A percentile compares a stretch with the other conserved stretches of the same genome.
Conservation (phyloP, 768 basidiomycete species). For the Gymnopilus junonius region DNA sequence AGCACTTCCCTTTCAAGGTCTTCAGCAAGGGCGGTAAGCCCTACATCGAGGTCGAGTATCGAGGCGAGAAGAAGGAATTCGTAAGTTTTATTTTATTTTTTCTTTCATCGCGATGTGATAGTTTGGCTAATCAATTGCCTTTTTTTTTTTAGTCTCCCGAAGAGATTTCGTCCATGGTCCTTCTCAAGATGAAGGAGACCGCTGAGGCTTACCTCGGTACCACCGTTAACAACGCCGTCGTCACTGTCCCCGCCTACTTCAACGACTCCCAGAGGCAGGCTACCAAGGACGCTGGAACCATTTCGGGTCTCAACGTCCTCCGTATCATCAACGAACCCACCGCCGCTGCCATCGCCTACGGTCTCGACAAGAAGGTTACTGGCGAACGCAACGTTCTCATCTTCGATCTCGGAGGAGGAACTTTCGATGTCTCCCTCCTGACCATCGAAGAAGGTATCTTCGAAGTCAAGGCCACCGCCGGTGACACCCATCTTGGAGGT, state of each 20-base stretch:
- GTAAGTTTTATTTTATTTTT: constrained; percentile 53
- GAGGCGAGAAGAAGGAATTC: constrained; percentile 93
- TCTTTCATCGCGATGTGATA: neutral
- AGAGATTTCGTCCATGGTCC: constrained; percentile 98
- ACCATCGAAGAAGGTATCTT: constrained; percentile 98
- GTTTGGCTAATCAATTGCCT: constrained; percentile 27
- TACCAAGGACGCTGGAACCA: constrained; percentile 96
- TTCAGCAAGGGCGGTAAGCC: constrained; percentile 89
- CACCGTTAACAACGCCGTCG: constrained; percentile 86
- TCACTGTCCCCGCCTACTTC: constrained; percentile 98
- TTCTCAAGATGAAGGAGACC: constrained; percentile 98
- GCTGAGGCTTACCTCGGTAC: constrained; percentile 95
- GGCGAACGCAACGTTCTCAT: constrained; percentile 96
- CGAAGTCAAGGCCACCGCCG: constrained; percentile 97
- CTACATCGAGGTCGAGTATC: constrained; percentile 87
- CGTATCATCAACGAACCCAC: constrained; percentile 99
- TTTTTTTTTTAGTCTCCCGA: constrained; percentile 75
- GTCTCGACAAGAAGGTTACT: constrained; percentile 91
- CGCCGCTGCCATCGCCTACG: constrained; percentile 97
- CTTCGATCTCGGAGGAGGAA: constrained; percentile 98
- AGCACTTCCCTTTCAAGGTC: constrained; percentile 96
- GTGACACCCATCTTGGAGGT: constrained; percentile 98
- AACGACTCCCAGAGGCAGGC: constrained; percentile 99
- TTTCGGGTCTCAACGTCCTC: constrained; percentile 93
- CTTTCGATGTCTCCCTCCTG: constrained; percentile 96